These are phyloP conservation scores for Cyclostephanos invisitatus DNA, from an alignment of 108 stramenopile genomes.

Conservation along the genomic window DNA sequence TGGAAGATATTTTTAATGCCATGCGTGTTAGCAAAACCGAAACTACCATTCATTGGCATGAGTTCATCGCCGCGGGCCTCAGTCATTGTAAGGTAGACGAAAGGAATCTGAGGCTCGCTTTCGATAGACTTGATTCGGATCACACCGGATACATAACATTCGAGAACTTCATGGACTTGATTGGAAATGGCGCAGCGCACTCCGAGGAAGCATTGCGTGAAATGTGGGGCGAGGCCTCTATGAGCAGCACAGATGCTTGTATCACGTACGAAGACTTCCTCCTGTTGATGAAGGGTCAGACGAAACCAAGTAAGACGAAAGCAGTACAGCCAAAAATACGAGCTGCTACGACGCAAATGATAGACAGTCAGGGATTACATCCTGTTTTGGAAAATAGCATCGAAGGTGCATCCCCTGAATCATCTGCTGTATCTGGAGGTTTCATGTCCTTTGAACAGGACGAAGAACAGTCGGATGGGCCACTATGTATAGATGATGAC, in stretches of 20 bases:
- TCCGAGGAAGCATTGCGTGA: slow-evolving; percentile 60
- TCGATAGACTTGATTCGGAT: slow-evolving; percentile 80
- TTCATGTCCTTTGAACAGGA: slow-evolving; percentile 42
- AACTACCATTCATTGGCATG: slow-evolving; percentile 81
- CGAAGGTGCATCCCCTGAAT: slow-evolving; percentile 1
- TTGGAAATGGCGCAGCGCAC: slow-evolving; percentile 61
- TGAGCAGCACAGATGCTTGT: slow-evolving; percentile 36
- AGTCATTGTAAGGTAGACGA: slow-evolving; percentile 81
- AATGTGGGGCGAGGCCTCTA: slow-evolving; percentile 59
- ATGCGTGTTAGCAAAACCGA: slow-evolving; percentile 61
- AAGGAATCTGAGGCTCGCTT: slow-evolving; percentile 77
- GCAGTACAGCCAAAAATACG: background rate
- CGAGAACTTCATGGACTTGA: slow-evolving; percentile 72
- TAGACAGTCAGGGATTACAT: slow-evolving; percentile 9
- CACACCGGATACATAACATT: slow-evolving; percentile 78
- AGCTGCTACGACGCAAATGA: slow-evolving; percentile 3
- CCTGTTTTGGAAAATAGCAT: slow-evolving; percentile 21
- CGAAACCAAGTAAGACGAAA: slow-evolving; percentile 31
- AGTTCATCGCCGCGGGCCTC: slow-evolving; percentile 86
- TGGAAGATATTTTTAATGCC: slow-evolving; percentile 75
- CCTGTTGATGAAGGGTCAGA: slow-evolving; percentile 63
- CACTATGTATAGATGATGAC: slow-evolving; percentile 41
- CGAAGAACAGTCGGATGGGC: slow-evolving; percentile 18
- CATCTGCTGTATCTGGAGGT: slow-evolving; percentile 2
- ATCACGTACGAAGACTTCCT: slow-evolving; percentile 71